Evolutionary conservation across 352 stramenopile genomes (phyloP), one percentile per base, ranked within the genome.

Genomic region (Globisporangium echinulatum): DNA sequence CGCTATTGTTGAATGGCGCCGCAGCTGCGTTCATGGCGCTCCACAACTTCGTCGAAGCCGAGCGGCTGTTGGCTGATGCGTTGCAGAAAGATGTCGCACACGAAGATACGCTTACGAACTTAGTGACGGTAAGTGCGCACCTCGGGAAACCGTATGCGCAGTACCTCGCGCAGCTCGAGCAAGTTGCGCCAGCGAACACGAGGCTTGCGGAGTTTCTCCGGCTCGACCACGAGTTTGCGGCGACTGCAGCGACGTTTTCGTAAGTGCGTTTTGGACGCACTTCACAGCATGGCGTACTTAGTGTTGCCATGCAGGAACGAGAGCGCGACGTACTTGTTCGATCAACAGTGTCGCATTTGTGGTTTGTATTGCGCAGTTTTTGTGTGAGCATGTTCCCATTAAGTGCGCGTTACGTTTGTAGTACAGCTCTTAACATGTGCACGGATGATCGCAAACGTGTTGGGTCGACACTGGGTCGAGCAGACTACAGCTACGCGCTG

Each of bases 41-140:
- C 38, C 81, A 85, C 61, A 96, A 98, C 61, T 98, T 93, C 60
- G 67, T 82, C 13, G 85, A 96, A 58, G 94, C 96, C 4, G 90
- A 98, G 68, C 66, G 70, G 0, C 80, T 94, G 64, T 76, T 99
- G 43, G 72, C 89, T 19, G 90, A 98, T 61, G 88, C 90, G 8
- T 48, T 96, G 14, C 74, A 90, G 53, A 94, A 97, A 66, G 82
- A 88, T 59, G 68, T 85, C 43, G 62, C 77, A 40, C 89, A 97
- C 67, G 77, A 96, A 40, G 94, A 99, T 68, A 97, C 93, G 58
- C 79, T 98, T 33, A 77, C 97, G 49, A 99, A 99, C 71, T 69
- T 98, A 51, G 91, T 98, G 64, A 87, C 89, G 1, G 91, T 90
- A 37, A 92, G 71, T 56, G 75, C 94, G 51, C 90, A 98, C 62